Conservation (phyloP, 768 basidiomycete genomes). For the Lentinus brumalis region DNA sequence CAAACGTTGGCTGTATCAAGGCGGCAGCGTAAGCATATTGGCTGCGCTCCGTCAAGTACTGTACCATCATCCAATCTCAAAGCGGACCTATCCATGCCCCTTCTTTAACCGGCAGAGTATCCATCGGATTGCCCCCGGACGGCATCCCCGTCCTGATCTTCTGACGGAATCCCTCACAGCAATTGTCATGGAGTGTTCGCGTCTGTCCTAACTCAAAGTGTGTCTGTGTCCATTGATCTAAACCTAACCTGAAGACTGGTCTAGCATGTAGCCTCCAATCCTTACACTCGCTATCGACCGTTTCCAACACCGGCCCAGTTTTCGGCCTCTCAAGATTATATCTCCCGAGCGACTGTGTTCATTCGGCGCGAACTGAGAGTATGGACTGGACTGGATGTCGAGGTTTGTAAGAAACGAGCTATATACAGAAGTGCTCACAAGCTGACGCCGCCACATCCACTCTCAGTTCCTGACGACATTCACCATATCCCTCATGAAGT, state of each 20-base stretch:
- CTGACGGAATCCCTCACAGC: no score
- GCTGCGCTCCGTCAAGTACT: no score
- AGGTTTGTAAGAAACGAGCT: slow-evolving; percentile 48
- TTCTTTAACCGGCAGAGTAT: no score
- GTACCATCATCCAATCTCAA: no score
- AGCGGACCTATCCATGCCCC: no score
- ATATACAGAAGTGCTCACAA: background rate
- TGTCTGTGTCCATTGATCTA: slow-evolving; percentile 4
- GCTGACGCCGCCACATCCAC: background rate
- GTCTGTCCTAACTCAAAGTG: slow-evolving; percentile 6
- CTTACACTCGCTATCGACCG: slow-evolving; percentile 84
- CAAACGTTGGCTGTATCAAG: no score
- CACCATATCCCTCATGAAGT: slow-evolving; percentile 87
- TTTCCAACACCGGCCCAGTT: slow-evolving; percentile 89
- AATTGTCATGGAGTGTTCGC: background rate
- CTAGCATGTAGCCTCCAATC: slow-evolving; percentile 90
- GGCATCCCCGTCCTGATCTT: no score
- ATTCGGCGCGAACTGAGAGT: slow-evolving; percentile 84
- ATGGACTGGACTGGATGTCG: slow-evolving; percentile 89
- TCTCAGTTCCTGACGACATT: slow-evolving; percentile 85
- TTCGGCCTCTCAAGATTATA: slow-evolving; percentile 69
- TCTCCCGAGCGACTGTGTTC: slow-evolving; percentile 78
- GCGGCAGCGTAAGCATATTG: no score
- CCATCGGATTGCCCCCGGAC: no score
- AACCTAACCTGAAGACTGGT: slow-evolving; percentile 13